These are phyloP conservation scores for Vickermania spadyakhi DNA, from an alignment of 208 protist genomes.

Conservation along the genomic window DNA sequence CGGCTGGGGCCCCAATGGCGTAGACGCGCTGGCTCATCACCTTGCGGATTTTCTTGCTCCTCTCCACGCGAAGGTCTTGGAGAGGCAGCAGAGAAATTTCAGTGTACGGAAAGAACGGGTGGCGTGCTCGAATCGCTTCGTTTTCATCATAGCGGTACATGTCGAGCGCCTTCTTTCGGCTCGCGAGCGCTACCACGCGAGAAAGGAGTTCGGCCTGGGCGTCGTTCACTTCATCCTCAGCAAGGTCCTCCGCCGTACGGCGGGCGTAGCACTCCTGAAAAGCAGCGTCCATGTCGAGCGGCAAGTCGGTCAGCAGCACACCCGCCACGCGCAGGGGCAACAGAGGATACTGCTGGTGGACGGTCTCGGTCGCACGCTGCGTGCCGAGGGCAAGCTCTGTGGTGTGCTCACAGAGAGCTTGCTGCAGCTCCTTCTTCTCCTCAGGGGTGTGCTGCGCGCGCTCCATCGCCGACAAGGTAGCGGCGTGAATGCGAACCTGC, in stretches of 20 bases:
- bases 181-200: slow-evolving; percentile 17
- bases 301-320: slow-evolving; percentile 15
- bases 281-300: slow-evolving; percentile 11
- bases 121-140: slow-evolving; percentile 38
- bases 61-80: slow-evolving; percentile 23
- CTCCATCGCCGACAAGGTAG: not conserved
- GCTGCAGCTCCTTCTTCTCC: not conserved
- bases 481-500: slow-evolving; percentile 1
- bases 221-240: not conserved
- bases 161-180: slow-evolving; percentile 19
- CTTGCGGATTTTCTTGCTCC: slow-evolving; percentile 16
- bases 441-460: not conserved
- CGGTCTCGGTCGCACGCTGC: not conserved
- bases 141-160: slow-evolving; percentile 40
- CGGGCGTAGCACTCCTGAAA: slow-evolving; percentile 6
- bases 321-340: slow-evolving; percentile 12
- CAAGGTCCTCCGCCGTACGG: not conserved
- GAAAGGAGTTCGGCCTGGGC: slow-evolving; percentile 9
- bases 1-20: not conserved
- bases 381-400: not conserved
- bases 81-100: slow-evolving; percentile 32
- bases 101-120: slow-evolving; percentile 43
- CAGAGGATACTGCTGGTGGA: slow-evolving; percentile 1
- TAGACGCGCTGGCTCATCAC: slow-evolving; percentile 9
- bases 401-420: not conserved